Percentiles rank a stretch among this genome's conserved stretches.
These are phyloP conservation scores for Aurantiochytrium sp. DNA, from an alignment of 108 stramenopile species.

Conservation along the genomic window DNA sequence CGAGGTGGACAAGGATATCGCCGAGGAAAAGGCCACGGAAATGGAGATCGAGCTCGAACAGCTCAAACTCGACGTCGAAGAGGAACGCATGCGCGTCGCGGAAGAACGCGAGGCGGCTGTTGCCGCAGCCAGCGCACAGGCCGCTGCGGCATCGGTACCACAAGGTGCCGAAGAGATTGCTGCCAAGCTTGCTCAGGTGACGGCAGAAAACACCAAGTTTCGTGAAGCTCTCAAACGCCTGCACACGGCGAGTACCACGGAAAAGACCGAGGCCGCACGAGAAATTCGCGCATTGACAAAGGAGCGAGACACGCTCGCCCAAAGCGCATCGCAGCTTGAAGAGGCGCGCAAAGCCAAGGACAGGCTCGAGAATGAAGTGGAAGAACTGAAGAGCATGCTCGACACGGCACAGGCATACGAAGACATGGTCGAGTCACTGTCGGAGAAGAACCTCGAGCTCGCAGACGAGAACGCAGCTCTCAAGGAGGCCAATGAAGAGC, in stretches of 20 bases:
- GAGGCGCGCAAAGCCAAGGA: not conserved
- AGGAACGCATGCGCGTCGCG: not conserved
- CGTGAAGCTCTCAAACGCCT: not conserved
- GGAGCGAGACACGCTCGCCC: not conserved
- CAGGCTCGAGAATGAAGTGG: not conserved
- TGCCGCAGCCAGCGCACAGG: not conserved
- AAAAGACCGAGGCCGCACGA: not conserved
- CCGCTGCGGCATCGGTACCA: not conserved
- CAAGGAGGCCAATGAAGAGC: conserved; percentile 4
- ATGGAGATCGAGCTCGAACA: not conserved
- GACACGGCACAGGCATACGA: conserved; percentile 12
- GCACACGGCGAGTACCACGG: not conserved
- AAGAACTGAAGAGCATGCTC: not conserved
- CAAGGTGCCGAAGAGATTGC: not conserved
- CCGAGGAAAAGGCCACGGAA: not conserved
- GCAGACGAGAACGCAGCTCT: conserved; percentile 1
- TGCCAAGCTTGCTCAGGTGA: not conserved
- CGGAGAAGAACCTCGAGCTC: conserved; percentile 12
- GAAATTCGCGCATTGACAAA: not conserved
- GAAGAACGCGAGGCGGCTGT: not conserved
- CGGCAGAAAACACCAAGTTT: not conserved
- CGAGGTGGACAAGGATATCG: not conserved
- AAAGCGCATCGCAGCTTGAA: not conserved
- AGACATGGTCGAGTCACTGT: not conserved
- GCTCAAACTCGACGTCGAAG: not conserved